phyloP scores from a whole-genome alignment of 1,139 yeast species.

The Hanseniaspora gamundiae region DNA sequence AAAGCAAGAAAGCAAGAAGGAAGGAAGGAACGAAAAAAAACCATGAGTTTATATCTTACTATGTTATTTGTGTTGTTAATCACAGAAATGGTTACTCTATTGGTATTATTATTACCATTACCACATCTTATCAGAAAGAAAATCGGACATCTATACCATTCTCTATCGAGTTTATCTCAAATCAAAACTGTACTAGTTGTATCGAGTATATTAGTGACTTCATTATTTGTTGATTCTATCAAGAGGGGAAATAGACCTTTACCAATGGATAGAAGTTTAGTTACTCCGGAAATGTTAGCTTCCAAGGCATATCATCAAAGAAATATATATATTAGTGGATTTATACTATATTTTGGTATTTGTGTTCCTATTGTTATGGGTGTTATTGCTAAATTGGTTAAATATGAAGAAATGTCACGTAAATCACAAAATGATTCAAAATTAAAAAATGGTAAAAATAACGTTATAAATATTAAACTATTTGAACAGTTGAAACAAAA shows the following conservation, averaged over 20 bases:
- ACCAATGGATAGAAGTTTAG: slow-evolving; percentile 14
- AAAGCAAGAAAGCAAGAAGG: neutral
- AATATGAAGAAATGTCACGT: slow-evolving; percentile 35
- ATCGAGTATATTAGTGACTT: slow-evolving; percentile 32
- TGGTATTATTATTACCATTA: slow-evolving; percentile 47
- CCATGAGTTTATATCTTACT: slow-evolving; percentile 29
- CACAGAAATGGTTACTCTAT: slow-evolving; percentile 41
- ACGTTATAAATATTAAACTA: neutral
- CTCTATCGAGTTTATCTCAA: slow-evolving; percentile 28
- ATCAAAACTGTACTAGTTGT: slow-evolving; percentile 39
- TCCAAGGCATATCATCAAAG: slow-evolving; percentile 56
- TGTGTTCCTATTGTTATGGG: slow-evolving; percentile 48
- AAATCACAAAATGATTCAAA: slow-evolving; percentile 17
- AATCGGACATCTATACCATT: slow-evolving; percentile 31
- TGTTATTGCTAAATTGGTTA: slow-evolving; percentile 44
- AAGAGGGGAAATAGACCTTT: slow-evolving; percentile 32
- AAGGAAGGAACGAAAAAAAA: neutral
- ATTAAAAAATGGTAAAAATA: slow-evolving; percentile 13
- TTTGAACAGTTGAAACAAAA: slow-evolving; percentile 2
- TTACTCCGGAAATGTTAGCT: slow-evolving; percentile 21
- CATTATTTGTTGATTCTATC: slow-evolving; percentile 52
- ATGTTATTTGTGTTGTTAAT: slow-evolving; percentile 30
- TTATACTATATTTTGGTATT: slow-evolving; percentile 46
- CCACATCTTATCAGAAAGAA: slow-evolving; percentile 43
- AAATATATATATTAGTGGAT: slow-evolving; percentile 60